Conservation (phyloP, 139 green algal species). For the Closterium sp. region DNA sequence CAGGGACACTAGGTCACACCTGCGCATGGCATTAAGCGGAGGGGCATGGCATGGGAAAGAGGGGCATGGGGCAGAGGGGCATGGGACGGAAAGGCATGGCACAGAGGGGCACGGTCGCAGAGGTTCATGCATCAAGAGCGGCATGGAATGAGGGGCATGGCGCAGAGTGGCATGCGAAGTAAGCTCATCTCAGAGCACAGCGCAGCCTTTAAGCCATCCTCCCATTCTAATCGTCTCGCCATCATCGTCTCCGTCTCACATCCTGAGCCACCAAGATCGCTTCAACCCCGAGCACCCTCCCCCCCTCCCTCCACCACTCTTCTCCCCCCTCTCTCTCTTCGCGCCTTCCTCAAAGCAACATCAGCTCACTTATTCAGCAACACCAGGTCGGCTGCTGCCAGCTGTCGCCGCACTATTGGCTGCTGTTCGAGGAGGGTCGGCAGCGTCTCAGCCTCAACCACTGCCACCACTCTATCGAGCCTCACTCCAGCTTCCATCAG, state of each 20-base stretch:
- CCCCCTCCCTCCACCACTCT: neutral
- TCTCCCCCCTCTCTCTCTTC: neutral
- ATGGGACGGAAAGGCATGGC: too few relatives aligned
- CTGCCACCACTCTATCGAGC: constrained; percentile 33
- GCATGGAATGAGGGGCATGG: too few relatives aligned
- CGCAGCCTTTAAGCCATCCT: neutral
- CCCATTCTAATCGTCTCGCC: too few relatives aligned
- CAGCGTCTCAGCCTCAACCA: constrained; percentile 43
- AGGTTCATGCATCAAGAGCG: too few relatives aligned
- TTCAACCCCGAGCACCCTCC: neutral
- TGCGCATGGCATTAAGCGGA: neutral
- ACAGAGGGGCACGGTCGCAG: neutral
- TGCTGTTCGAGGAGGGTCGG: constrained; percentile 3
- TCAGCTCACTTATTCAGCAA: constrained; percentile 43
- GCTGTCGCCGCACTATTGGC: constrained; percentile 18
- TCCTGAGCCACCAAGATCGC: too few relatives aligned
- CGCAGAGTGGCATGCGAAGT: neutral
- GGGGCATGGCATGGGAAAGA: neutral
- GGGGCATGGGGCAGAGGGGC: neutral
- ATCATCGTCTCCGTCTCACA: too few relatives aligned
- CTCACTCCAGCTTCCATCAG: constrained; percentile 15
- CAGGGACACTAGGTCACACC: constrained; percentile 45
- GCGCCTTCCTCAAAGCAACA: neutral
- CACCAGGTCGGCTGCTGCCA: constrained; percentile 33
- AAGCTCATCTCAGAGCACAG: neutral